Conservation (phyloP, 2,329 filamentous ascomycete genomes). For the Fusarium ramigenum region DNA sequence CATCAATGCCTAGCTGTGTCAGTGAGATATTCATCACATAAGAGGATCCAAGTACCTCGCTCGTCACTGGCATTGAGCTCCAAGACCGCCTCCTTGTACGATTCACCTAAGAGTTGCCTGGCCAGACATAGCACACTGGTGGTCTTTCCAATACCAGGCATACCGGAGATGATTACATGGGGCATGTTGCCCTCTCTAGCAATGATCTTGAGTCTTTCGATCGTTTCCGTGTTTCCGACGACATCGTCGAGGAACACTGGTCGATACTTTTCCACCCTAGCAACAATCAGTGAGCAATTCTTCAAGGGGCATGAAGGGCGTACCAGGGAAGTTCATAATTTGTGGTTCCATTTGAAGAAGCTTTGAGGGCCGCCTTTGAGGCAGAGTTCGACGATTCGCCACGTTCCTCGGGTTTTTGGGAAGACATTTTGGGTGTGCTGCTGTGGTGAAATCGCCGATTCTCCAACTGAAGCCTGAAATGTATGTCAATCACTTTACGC, state of each 20-base stretch:
- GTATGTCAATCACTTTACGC: constrained; percentile 49
- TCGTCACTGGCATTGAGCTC: constrained; percentile 98
- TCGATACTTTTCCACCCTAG: constrained; percentile 97
- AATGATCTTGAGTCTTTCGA: constrained; percentile 97
- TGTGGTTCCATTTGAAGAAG: constrained; percentile 59
- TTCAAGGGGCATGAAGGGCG: not conserved
- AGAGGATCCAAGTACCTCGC: constrained; percentile 65
- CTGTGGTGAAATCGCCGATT: constrained; percentile 15
- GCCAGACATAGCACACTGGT: constrained; percentile 94
- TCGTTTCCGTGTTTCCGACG: constrained; percentile 96
- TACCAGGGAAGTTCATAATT: constrained; percentile 86
- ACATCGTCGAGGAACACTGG: constrained; percentile 96
- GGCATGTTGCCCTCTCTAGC: constrained; percentile 99
- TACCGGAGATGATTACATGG: constrained; percentile 98
- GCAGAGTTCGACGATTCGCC: constrained; percentile 71
- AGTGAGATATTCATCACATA: not conserved
- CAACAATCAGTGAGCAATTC: constrained; percentile 36
- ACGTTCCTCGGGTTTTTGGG: constrained; percentile 58
- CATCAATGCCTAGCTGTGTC: constrained; percentile 78
- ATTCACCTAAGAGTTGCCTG: constrained; percentile 86
- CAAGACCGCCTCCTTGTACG: constrained; percentile 96
- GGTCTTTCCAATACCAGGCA: constrained; percentile 99
- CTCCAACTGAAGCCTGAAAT: constrained; percentile 34
- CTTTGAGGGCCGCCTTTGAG: constrained; percentile 63
- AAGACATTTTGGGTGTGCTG: constrained; percentile 53